These are phyloP conservation scores for peach (Prunus persica) DNA, from an alignment of 306 rosid genomes.

Conservation along the genomic window Prunus_persica_NCBIv2 NC_034012.1:2319001-2319500, in stretches of 20 bases:
- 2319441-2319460: background rate
- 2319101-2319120: background rate
- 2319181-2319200: background rate
- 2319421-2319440: background rate
- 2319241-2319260: background rate
- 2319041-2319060: background rate
- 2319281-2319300: background rate
- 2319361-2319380: background rate
- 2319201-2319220: constrained; percentile 19
- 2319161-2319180: background rate
- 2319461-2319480: background rate
- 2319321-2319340: background rate
- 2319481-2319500: background rate
- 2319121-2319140: background rate
- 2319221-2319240: constrained; percentile 34
- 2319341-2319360: background rate
- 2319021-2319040: too few species aligned
- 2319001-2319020: background rate
- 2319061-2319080: background rate
- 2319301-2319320: background rate
- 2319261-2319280: constrained; percentile 12
- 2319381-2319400: background rate
- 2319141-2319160: background rate
- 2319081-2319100: background rate
- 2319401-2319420: background rate